Evolutionary conservation across 805 yeast genomes (phyloP).

Genomic region (Lipomyces chichibuensis): DNA sequence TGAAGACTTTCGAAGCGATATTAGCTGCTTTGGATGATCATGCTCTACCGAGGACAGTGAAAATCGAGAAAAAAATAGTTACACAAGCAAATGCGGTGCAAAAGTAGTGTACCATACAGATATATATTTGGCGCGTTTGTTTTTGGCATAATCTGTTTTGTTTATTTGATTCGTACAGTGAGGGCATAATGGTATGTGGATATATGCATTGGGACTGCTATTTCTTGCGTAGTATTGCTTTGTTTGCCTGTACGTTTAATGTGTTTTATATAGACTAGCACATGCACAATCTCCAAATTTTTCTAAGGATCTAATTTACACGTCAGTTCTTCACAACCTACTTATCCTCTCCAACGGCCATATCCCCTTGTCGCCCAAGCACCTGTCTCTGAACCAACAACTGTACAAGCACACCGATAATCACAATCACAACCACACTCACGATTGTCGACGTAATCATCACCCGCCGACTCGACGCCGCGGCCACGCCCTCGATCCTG

Average conservation of each 20-base stretch:
- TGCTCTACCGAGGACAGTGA: background rate
- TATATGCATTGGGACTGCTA: background rate
- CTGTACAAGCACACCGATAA: constrained; percentile 31
- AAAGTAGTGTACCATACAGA: background rate
- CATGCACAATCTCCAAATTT: background rate
- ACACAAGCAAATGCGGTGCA: background rate
- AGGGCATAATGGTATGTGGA: background rate
- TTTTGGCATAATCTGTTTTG: background rate
- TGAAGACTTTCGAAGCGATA: constrained; percentile 10
- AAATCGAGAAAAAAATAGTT: background rate
- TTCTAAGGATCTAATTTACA: background rate
- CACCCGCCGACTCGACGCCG: constrained; percentile 6
- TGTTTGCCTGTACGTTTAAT: background rate
- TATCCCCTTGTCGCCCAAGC: constrained; percentile 1
- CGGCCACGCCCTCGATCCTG: constrained; percentile 45
- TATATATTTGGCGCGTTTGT: background rate
- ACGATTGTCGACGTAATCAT: constrained; percentile 16
- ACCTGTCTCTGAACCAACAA: constrained; percentile 21
- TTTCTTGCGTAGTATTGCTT: too few species aligned
- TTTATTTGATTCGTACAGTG: background rate
- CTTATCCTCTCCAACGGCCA: background rate
- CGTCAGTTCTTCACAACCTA: background rate
- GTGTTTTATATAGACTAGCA: background rate
- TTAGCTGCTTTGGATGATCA: background rate
- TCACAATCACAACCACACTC: constrained; percentile 20